phyloP scores from a whole-genome alignment of 2,329 filamentous ascomycete genomes.

The Aspergillus quadricinctus region DNA sequence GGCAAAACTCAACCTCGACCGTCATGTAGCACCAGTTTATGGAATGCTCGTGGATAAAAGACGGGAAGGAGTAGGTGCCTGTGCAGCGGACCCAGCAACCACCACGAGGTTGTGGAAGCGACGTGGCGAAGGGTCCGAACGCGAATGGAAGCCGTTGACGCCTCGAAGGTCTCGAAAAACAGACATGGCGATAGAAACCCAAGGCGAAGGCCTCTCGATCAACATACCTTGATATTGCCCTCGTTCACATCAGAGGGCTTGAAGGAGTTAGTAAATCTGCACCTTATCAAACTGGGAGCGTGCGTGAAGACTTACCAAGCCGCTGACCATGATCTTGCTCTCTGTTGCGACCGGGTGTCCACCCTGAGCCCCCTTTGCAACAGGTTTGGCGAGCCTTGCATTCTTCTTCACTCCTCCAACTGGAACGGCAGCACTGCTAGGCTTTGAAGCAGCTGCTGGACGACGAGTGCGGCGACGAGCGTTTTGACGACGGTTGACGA shows the following conservation, averaged over 20 bases:
- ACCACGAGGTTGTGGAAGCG: slow-evolving; percentile 21
- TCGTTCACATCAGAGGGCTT: slow-evolving; percentile 96
- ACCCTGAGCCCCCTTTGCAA: slow-evolving; percentile 55
- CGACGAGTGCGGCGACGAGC: slow-evolving; percentile 47
- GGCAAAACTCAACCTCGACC: slow-evolving; percentile 56
- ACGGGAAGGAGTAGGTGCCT: slow-evolving; percentile 33
- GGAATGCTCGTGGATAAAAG: slow-evolving; percentile 23
- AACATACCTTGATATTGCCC: slow-evolving; percentile 99
- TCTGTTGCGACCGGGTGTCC: slow-evolving; percentile 64
- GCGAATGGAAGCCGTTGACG: slow-evolving; percentile 34
- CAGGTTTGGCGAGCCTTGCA: slow-evolving; percentile 46
- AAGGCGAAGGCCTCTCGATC: slow-evolving; percentile 70
- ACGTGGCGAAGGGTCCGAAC: slow-evolving; percentile 22
- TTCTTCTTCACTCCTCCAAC: slow-evolving; percentile 84
- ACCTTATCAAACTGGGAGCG: slow-evolving; percentile 30
- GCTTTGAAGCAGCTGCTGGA: slow-evolving; percentile 30
- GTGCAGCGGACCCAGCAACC: slow-evolving; percentile 24
- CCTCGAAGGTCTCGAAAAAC: slow-evolving; percentile 38
- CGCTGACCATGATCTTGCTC: slow-evolving; percentile 98
- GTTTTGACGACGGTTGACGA: slow-evolving; percentile 66
- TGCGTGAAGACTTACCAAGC: slow-evolving; percentile 67
- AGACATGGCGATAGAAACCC: slow-evolving; percentile 66
- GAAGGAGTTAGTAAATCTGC: slow-evolving; percentile 33
- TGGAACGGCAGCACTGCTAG: slow-evolving; percentile 57
- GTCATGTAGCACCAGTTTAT: slow-evolving; percentile 27